Evolutionary conservation across 2,329 filamentous ascomycete genomes (phyloP).

Genomic region (Pseudogymnoascus sp.): DNA sequence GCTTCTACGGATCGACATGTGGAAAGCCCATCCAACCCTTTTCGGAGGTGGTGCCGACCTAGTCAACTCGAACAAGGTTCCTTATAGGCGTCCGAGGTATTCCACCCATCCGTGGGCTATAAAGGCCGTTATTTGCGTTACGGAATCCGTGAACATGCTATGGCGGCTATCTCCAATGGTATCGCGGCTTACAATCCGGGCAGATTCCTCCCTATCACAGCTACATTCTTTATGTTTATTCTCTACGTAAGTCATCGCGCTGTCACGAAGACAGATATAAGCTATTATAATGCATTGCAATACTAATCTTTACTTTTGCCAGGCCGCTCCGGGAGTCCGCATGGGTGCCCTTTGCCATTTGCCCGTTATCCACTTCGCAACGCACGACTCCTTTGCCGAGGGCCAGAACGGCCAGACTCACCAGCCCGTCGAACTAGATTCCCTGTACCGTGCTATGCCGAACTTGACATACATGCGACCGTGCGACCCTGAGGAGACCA

Average conservation of each 20-base stretch:
- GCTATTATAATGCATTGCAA: constrained; percentile 25
- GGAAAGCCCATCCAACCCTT: constrained; percentile 17
- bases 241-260: too few species aligned
- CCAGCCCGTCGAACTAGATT: constrained; percentile 31
- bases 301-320: too few species aligned
- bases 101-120: constrained; percentile 38
- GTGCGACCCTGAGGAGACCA: constrained; percentile 48
- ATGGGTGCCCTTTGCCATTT: constrained; percentile 46
- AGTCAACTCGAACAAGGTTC: constrained; percentile 34
- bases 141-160: constrained; percentile 54
- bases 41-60: constrained; percentile 34
- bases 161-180: constrained; percentile 50
- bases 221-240: constrained; percentile 53
- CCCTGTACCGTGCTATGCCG: constrained; percentile 54
- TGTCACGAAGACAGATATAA: constrained; percentile 31
- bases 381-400: constrained; percentile 51
- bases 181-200: constrained; percentile 48
- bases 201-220: constrained; percentile 49
- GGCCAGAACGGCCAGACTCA: constrained; percentile 50
- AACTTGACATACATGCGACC: constrained; percentile 54
- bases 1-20: constrained; percentile 13
- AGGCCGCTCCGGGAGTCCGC: constrained; percentile 47
- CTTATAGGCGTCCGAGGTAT: constrained; percentile 34
- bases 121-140: constrained; percentile 50
- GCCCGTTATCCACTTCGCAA: constrained; percentile 46